Conservation (phyloP, 345 rosid species). For the Gynandropsis gynandra region DNA sequence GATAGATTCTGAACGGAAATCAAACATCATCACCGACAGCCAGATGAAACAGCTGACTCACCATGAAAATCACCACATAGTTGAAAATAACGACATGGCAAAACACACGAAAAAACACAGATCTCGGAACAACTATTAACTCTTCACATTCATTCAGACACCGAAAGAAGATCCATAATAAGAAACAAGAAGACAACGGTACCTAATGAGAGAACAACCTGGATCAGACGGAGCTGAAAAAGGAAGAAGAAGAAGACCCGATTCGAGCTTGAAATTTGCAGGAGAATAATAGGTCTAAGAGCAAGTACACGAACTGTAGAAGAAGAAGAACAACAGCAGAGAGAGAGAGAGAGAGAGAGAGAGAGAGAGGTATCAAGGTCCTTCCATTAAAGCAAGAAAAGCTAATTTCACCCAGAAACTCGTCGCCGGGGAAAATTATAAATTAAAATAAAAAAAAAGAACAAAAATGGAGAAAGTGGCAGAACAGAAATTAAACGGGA, state of each 20-base stretch:
- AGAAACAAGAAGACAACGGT: not conserved
- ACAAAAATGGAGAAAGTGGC: conserved; percentile 12
- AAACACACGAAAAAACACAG: conserved; percentile 6
- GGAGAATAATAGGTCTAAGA: not conserved
- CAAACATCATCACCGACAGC: not conserved
- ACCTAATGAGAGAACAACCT: conserved; percentile 6
- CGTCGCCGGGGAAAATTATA: conserved; percentile 20
- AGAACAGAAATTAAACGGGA: conserved; percentile 14
- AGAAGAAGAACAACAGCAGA: not conserved
- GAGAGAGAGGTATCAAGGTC: conserved; percentile 33
- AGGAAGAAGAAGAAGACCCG: conserved; percentile 16
- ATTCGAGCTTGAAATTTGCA: conserved; percentile 11
- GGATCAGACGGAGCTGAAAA: conserved; percentile 17
- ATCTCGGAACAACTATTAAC: conserved; percentile 14
- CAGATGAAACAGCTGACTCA: conserved; percentile 8
- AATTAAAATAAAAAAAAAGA: too few species aligned
- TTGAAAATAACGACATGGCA: not conserved
- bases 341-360: conserved; percentile 13
- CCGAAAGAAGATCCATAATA: conserved; percentile 8
- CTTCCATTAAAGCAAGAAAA: conserved; percentile 48
- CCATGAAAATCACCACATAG: not conserved
- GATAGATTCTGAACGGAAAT: too few species aligned
- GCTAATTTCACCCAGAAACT: conserved; percentile 28
- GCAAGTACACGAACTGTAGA: conserved; percentile 26
- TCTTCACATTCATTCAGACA: not conserved